Conservation (phyloP, 179 eudicot species). For the Nepenthes alata region DNA sequence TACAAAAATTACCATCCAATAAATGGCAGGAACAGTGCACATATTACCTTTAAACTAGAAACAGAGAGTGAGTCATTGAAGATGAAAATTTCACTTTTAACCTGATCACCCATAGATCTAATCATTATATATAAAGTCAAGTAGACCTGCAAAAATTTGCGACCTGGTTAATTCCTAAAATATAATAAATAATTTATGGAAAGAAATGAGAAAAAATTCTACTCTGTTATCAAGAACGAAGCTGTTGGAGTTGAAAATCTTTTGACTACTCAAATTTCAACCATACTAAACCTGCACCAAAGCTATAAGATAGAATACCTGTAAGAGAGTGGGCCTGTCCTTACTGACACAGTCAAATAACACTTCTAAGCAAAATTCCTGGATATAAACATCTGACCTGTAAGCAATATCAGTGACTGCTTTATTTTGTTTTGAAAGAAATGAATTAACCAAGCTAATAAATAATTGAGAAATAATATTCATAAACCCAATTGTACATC, state of each 20-base stretch:
- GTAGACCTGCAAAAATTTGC: slow-evolving; percentile 57
- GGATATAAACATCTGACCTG: slow-evolving; percentile 80
- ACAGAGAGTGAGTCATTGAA: slow-evolving; percentile 47
- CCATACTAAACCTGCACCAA: background rate
- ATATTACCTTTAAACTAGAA: slow-evolving; percentile 60
- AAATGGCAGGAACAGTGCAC: background rate
- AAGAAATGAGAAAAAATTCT: background rate
- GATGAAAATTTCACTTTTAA: slow-evolving; percentile 21
- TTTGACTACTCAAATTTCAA: background rate
- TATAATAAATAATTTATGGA: background rate
- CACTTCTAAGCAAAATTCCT: slow-evolving; percentile 93
- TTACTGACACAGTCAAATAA: slow-evolving; percentile 94
- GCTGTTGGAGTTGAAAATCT: background rate
- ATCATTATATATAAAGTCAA: slow-evolving; percentile 62
- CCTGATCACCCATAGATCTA: slow-evolving; percentile 59
- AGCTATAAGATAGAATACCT: slow-evolving; percentile 30
- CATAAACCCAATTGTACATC: no score
- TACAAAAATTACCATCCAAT: no score
- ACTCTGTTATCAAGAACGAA: background rate
- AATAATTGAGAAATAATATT: no score
- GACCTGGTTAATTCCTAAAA: background rate
- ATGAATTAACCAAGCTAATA: no score
- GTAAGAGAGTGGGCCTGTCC: slow-evolving; percentile 87
- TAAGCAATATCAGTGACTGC: slow-evolving; percentile 11
- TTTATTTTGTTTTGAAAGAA: background rate